phyloP scores from a whole-genome alignment of 192 early-diverging fungal species.

The Rhizophagus prolifer region DNA sequence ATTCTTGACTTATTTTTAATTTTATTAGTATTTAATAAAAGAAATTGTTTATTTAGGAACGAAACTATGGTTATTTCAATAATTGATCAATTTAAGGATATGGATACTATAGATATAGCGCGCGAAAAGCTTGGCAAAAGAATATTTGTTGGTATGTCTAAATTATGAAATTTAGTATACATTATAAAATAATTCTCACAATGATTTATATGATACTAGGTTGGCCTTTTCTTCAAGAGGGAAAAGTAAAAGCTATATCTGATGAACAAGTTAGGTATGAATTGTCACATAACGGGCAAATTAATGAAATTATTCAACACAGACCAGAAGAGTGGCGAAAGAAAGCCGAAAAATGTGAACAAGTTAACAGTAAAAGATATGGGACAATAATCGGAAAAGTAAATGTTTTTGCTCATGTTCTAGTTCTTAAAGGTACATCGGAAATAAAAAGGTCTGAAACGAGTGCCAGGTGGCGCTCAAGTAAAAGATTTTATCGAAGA shows the following conservation, averaged over 20 bases:
- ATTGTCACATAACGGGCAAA: conserved; percentile 41
- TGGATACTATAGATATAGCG: conserved; percentile 57
- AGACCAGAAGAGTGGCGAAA: conserved; percentile 57
- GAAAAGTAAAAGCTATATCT: conserved; percentile 68
- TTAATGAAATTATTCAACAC: conserved; percentile 44
- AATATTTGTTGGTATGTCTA: conserved; percentile 60
- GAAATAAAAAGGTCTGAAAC: conserved; percentile 36
- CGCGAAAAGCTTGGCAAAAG: conserved; percentile 54
- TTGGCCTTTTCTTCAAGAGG: conserved; percentile 90
- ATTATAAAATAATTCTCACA: neutral
- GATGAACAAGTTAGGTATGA: conserved; percentile 68
- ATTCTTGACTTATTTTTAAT: neutral
- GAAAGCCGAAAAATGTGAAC: conserved; percentile 57
- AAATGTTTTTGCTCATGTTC: conserved; percentile 57
- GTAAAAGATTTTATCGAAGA: conserved; percentile 67
- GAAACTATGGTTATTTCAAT: conserved; percentile 72
- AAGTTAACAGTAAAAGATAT: conserved; percentile 66
- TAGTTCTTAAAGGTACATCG: conserved; percentile 55
- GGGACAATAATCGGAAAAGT: conserved; percentile 70
- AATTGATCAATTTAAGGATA: conserved; percentile 50
- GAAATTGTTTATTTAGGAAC: conserved; percentile 46
- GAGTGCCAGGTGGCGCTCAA: conserved; percentile 67
- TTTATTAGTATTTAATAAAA: neutral
- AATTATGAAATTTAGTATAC: neutral
- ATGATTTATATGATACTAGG: conserved; percentile 37